Conservation (phyloP, 2,329 filamentous ascomycete genomes). For the Arthrobotrys sinensis region DNA sequence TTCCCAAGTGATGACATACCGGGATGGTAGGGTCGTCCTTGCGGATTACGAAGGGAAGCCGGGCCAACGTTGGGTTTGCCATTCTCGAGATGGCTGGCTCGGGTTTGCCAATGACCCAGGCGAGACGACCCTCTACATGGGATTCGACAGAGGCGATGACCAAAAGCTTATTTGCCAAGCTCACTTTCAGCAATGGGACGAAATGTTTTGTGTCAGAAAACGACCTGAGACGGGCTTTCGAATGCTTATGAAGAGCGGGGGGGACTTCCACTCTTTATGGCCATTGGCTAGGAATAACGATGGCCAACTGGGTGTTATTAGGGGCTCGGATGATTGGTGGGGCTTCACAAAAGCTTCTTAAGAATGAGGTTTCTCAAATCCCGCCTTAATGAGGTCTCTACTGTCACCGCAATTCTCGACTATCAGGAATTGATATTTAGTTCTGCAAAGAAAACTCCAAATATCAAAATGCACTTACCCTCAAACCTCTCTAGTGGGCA, state of each 20-base stretch:
- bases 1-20: slow-evolving; percentile 22
- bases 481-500: too few relatives aligned
- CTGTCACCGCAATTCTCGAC: too few relatives aligned
- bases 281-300: background rate
- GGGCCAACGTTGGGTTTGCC: slow-evolving; percentile 26
- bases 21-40: background rate
- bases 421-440: too few relatives aligned
- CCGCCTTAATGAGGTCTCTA: too few relatives aligned
- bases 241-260: slow-evolving; percentile 12
- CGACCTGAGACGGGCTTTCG: slow-evolving; percentile 19
- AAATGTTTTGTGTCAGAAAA: slow-evolving; percentile 30
- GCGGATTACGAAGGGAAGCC: background rate
- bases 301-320: background rate
- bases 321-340: slow-evolving; percentile 21
- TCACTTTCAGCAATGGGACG: background rate
- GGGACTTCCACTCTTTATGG: background rate
- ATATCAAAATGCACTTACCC: too few relatives aligned
- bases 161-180: background rate
- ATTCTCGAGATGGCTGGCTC: slow-evolving; percentile 26
- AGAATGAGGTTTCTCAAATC: background rate
- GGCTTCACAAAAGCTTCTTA: slow-evolving; percentile 30
- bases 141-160: background rate
- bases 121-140: slow-evolving; percentile 14
- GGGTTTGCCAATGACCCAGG: slow-evolving; percentile 32
- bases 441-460: too few relatives aligned